Base-by-base conservation (phyloP, 2,329 filamentous ascomycete species). In the Penicillium decumbens region DNA sequence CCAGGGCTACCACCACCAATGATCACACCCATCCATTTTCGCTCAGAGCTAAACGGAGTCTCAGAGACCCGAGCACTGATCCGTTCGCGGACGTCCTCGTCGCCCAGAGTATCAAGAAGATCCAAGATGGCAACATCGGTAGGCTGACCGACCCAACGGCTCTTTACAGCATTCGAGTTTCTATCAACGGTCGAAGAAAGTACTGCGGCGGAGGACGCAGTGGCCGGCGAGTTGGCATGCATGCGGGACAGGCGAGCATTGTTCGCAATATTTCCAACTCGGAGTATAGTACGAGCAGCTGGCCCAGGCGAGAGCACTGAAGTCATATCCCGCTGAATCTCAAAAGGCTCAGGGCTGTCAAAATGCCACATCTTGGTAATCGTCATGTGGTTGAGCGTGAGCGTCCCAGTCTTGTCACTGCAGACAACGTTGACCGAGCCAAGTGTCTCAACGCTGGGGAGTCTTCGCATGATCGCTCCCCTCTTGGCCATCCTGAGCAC, bases 391-490 rank as follows among this genome's bases (percentile, higher is more conserved):
- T 97, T 98, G 66, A 91, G 90, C 0, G 93, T 98, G 53, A 98
- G 75, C 1, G 93, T 98, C 28, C 92, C 89, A 38, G 93, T 98
- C 75, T 98, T 98, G 76, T 98, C 93, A 59, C 90, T 96, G 75
- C 95, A 98, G 6, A 98, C 89, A n/a, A 98, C 91, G 63, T 97
- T 98, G 51, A 98, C 93, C n/a, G 91, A 96, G 7, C 95, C 95
- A 4, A 98, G 75, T 0, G 93, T 98, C 69, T 98, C 93, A 7
- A 98, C 95, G 70, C 93, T 97, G 20, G 95, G 95, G 72, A 98
- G 86, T 65, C 88, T 86, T 59, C 93, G 87, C 52, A 98, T 92
- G 67, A 98, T 98, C 7, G 93, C 93, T 67, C 95, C 89, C 61
- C 92, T 84, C 65, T 85, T 89, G 53, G 93, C 95, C 93, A 98